Evolutionary conservation across 2,329 filamentous ascomycete species (phyloP).

Genomic region (Ceratocystis cacaofunesta): DNA sequence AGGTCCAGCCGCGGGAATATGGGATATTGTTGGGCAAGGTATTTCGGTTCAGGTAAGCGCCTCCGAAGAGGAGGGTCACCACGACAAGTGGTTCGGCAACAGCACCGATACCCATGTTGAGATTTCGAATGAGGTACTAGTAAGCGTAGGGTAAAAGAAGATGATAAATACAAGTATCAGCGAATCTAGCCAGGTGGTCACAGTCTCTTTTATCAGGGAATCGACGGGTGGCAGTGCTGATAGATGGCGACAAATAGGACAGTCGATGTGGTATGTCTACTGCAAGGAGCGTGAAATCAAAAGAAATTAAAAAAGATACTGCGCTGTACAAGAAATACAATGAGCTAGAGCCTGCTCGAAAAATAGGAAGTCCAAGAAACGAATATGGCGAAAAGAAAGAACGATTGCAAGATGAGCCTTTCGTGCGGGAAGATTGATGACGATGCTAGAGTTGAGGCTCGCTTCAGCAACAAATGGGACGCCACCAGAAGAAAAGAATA

Average conservation of each 20-base stretch:
- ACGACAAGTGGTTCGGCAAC: slow-evolving; percentile 31
- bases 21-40: slow-evolving; percentile 18
- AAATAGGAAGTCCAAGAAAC: not conserved
- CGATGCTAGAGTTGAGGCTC: not conserved
- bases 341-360: not conserved
- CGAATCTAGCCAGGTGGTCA: not conserved
- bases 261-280: not conserved
- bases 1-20: slow-evolving; percentile 16
- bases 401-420: not conserved
- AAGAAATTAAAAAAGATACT: slow-evolving; percentile 1
- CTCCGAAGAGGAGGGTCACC: slow-evolving; percentile 30
- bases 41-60: slow-evolving; percentile 31
- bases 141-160: not conserved
- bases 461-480: not conserved
- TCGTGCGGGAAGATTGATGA: not conserved
- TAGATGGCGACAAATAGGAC: not conserved
- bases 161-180: not conserved
- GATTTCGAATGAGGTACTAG: not conserved
- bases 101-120: slow-evolving; percentile 28
- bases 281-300: not conserved
- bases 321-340: slow-evolving; percentile 5
- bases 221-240: not conserved
- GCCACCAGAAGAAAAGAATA: not conserved
- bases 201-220: not conserved
- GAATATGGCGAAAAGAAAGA: not conserved